A percentile compares a stretch with the other conserved stretches of the same genome.
phyloP scores from a whole-genome alignment of 192 early-diverging fungal genomes.

The Coemansia sp. region DNA sequence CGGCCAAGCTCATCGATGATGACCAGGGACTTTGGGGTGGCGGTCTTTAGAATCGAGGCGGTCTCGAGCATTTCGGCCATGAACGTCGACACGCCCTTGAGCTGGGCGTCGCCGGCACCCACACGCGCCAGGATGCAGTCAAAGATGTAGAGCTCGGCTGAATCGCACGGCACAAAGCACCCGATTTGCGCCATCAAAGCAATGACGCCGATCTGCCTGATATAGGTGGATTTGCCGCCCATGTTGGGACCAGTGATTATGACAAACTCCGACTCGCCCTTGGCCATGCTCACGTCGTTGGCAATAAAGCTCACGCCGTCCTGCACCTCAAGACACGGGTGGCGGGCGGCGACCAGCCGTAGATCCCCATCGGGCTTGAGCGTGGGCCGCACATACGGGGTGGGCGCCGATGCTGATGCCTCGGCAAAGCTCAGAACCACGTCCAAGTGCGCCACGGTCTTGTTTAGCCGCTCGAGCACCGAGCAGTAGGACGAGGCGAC shows the following conservation, averaged over 20 bases:
- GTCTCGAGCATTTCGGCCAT: slow-evolving; percentile 97
- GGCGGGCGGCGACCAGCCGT: slow-evolving; percentile 69
- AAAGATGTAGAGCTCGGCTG: slow-evolving; percentile 71
- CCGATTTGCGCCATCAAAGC: slow-evolving; percentile 93
- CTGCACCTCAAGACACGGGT: slow-evolving; percentile 93
- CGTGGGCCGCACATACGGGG: slow-evolving; percentile 75
- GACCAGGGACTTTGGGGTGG: slow-evolving; percentile 79
- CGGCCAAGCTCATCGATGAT: slow-evolving; percentile 95
- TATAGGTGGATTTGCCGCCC: slow-evolving; percentile 98
- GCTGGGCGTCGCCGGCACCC: slow-evolving; percentile 90
- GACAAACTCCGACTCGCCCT: slow-evolving; percentile 72
- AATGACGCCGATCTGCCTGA: slow-evolving; percentile 91
- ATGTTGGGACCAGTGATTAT: slow-evolving; percentile 98
- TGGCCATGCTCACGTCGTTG: slow-evolving; percentile 78
- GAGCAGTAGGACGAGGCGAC: slow-evolving; percentile 83
- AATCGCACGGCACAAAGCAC: slow-evolving; percentile 87
- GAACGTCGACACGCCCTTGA: slow-evolving; percentile 93
- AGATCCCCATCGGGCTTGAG: slow-evolving; percentile 64
- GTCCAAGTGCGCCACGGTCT: slow-evolving; percentile 78
- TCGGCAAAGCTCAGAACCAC: slow-evolving; percentile 88
- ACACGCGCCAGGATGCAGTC: slow-evolving; percentile 90
- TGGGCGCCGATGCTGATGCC: slow-evolving; percentile 77
- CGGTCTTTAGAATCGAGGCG: slow-evolving; percentile 83
- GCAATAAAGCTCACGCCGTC: slow-evolving; percentile 91
- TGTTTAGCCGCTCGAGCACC: slow-evolving; percentile 75